These are phyloP conservation scores for Naganishia sp. DNA, from an alignment of 1,284 basidiomycete genomes.

Conservation along the genomic window DNA sequence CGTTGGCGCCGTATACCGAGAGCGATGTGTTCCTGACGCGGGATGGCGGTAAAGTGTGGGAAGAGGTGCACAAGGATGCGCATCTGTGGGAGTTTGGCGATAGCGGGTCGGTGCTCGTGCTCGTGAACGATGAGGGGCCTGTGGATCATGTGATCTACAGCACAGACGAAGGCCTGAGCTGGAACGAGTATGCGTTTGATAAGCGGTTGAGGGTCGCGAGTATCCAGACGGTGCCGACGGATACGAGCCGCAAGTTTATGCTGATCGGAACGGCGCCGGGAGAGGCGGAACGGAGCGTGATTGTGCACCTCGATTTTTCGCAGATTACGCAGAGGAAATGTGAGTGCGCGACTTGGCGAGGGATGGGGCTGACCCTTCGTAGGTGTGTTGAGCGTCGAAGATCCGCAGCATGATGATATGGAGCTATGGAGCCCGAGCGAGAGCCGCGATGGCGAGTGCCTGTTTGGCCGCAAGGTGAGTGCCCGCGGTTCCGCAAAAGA, in stretches of 20 bases:
- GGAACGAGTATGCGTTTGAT: conserved; percentile 86
- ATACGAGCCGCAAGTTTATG: conserved; percentile 88
- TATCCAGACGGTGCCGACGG: conserved; percentile 85
- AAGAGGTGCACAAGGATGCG: conserved; percentile 97
- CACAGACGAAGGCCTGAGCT: conserved; percentile 80
- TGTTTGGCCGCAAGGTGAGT: conserved; percentile 80
- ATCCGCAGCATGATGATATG: conserved; percentile 84
- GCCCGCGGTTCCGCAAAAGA: not conserved
- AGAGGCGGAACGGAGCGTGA: conserved; percentile 61
- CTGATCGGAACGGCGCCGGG: conserved; percentile 70
- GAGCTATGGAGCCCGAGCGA: conserved; percentile 92
- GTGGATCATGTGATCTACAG: conserved; percentile 87
- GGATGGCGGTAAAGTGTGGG: conserved; percentile 96
- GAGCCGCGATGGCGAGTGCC: conserved; percentile 69
- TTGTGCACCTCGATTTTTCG: conserved; percentile 87
- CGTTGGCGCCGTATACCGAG: conserved; percentile 76
- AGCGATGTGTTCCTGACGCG: conserved; percentile 95
- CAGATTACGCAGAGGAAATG: conserved; percentile 73
- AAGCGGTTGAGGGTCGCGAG: conserved; percentile 72
- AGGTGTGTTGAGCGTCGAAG: conserved; percentile 69
- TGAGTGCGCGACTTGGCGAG: conserved; percentile 53
- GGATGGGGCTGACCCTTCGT: conserved; percentile 12
- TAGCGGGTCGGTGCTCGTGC: conserved; percentile 87
- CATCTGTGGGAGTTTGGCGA: conserved; percentile 98
- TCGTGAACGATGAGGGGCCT: conserved; percentile 91